These are phyloP conservation scores for Rhizopogon vinicolor DNA, from an alignment of 768 basidiomycete genomes.

Conservation along the genomic window DNA sequence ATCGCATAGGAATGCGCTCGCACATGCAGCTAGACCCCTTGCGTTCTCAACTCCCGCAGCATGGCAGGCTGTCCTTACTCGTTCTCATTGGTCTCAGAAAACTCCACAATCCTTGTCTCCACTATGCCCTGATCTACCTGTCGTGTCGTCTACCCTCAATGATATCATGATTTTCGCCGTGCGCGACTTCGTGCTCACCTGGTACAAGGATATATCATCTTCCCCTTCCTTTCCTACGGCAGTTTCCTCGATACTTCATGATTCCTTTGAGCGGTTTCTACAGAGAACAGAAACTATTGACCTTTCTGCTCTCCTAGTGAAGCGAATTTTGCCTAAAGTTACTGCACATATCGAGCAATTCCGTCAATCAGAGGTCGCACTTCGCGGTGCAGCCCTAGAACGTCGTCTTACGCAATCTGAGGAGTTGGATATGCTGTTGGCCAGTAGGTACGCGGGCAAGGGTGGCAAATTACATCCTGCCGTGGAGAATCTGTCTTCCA, in stretches of 20 bases:
- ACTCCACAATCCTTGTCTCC: conserved; percentile 64
- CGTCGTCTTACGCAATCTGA: conserved; percentile 84
- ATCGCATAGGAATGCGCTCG: conserved; percentile 32
- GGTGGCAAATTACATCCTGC: conserved; percentile 77
- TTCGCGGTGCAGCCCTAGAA: conserved; percentile 79
- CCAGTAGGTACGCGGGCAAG: conserved; percentile 68
- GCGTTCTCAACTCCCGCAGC: conserved; percentile 91
- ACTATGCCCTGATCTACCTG: conserved; percentile 57
- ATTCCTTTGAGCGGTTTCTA: conserved; percentile 54
- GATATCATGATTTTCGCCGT: conserved; percentile 78
- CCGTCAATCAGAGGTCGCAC: conserved; percentile 81
- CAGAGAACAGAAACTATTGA: conserved; percentile 59
- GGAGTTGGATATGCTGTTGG: conserved; percentile 82
- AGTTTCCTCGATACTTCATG: conserved; percentile 71
- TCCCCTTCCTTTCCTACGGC: conserved; percentile 88
- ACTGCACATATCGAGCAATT: conserved; percentile 89
- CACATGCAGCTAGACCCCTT: conserved; percentile 63
- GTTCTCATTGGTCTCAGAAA: conserved; percentile 86
- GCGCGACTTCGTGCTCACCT: conserved; percentile 82
- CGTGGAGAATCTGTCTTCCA: conserved; percentile 82
- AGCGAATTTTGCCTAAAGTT: conserved; percentile 82
- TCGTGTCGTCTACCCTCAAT: conserved; percentile 69
- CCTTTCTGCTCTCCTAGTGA: conserved; percentile 70
- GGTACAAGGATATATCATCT: conserved; percentile 85
- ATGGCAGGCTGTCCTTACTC: conserved; percentile 86